A percentile compares a stretch with the other conserved stretches of the same genome.
Conservation (phyloP, 176 grass and related monocot species). For the Tuctoria greenei region DNA sequence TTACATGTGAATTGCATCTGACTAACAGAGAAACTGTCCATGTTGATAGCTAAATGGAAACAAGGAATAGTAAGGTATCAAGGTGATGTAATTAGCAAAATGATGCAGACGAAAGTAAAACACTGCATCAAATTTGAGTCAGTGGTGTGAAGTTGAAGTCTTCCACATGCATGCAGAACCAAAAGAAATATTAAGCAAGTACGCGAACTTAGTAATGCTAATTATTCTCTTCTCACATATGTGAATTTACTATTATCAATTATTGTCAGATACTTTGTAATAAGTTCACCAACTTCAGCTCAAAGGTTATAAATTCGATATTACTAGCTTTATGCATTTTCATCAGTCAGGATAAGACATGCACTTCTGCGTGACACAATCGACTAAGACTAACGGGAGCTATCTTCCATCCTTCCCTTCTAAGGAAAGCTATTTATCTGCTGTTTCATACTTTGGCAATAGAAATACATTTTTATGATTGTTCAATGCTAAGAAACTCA, state of each 20-base stretch:
- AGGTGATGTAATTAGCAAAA: background rate
- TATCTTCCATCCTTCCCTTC: background rate
- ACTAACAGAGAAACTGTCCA: background rate
- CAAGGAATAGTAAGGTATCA: background rate
- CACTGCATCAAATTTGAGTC: background rate
- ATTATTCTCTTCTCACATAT: background rate
- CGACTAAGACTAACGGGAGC: slow-evolving; percentile 10
- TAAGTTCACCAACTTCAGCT: background rate
- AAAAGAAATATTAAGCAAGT: slow-evolving; percentile 6
- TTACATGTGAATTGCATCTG: background rate
- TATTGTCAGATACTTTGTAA: background rate
- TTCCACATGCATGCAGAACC: slow-evolving; percentile 8
- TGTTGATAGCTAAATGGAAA: background rate
- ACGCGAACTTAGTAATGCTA: background rate
- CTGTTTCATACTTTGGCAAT: slow-evolving; percentile 14
- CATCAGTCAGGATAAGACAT: slow-evolving; percentile 13
- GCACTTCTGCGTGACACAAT: background rate
- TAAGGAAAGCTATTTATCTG: background rate
- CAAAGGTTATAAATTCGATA: slow-evolving; percentile 12
- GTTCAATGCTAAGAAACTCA: slow-evolving; percentile 22
- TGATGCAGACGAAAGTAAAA: background rate
- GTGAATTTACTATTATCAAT: background rate
- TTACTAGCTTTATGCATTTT: slow-evolving; percentile 15
- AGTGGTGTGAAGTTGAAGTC: background rate
- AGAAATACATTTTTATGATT: slow-evolving; percentile 22